Base-by-base conservation (phyloP, 306 rosid genomes). In the Dicorynia guianensis region DNA sequence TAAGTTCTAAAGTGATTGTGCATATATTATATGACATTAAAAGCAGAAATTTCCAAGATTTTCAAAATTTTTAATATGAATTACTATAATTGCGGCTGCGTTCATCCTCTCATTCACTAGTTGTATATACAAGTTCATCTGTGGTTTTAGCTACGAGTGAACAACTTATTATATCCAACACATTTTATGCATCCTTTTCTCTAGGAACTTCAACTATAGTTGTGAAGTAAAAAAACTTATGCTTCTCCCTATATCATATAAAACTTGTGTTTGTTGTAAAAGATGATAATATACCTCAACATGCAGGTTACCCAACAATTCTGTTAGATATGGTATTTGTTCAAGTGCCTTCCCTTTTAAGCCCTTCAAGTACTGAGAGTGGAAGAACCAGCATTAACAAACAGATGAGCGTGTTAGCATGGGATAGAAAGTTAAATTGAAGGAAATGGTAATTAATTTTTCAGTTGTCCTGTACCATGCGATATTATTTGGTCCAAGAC, bases 261-360 rank as follows among this genome's bases (percentile, higher is more conserved):
- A 20, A 56, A 79, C 30, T 1, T 25, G 69, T 47, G 33, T 15
- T 61, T 56, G 49, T 76, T 34, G 64, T 81, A 35, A 67, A 55
- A 38, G 40, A 55, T 63, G 33, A 61, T 69, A 57, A 75, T 66
- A 62, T 89, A 88, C 97, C 94, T 87, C 87, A 56, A 59, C 64
- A 62, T 72, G 57, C 40, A 82, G 80, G 73, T 76, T 88, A 11
- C 82, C 87, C 72, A 87, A 59, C 77, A 85, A 77, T 42, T 91
- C 97, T 76, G 86, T 36, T 44, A 90, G 78, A 78, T 36, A 60
- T 7, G 95, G 88, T 76, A 91, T 84, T 81, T 88, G 95, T 71
- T 84, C 85, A 69, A 67, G 83, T 85, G 81, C 73, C 72, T 74
- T 88, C 63, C 62, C 65, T 71, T 81, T 79, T 47, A 85, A 79